phyloP scores from a whole-genome alignment of 1,139 yeast genomes.

The Yamadazyma aaseri region DNA sequence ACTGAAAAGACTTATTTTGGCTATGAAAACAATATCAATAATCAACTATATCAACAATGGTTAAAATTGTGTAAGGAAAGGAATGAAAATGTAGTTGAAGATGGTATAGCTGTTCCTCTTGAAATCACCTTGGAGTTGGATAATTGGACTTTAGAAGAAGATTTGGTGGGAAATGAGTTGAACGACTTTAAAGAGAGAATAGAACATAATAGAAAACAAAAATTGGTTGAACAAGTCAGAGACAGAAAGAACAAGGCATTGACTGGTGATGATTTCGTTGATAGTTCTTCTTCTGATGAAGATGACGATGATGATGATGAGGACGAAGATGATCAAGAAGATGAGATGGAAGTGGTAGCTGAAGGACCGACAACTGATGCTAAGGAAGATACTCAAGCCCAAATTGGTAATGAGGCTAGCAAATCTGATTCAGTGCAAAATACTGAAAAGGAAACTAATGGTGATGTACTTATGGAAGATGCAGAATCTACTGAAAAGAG shows the following conservation, averaged over 20 bases:
- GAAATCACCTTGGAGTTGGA: slow-evolving; percentile 35
- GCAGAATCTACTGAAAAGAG: slow-evolving; percentile 5
- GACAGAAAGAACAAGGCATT: slow-evolving; percentile 56
- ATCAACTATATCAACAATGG: slow-evolving; percentile 59
- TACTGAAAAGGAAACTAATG: slow-evolving; percentile 13
- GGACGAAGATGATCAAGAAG: slow-evolving; percentile 9
- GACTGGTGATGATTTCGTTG: slow-evolving; percentile 39
- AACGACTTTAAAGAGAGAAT: slow-evolving; percentile 46
- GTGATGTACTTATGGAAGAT: slow-evolving; percentile 5
- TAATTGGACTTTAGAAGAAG: slow-evolving; percentile 46
- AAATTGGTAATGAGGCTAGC: slow-evolving; percentile 5
- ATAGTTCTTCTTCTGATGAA: slow-evolving; percentile 39
- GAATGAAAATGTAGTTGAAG: slow-evolving; percentile 44
- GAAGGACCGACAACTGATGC: slow-evolving; percentile 2
- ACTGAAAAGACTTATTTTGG: slow-evolving; percentile 58
- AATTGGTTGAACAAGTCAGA: slow-evolving; percentile 51
- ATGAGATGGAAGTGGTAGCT: slow-evolving; percentile 5
- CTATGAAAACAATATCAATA: slow-evolving; percentile 25
- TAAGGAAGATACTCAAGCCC: slow-evolving; percentile 11
- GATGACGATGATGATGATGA: slow-evolving; percentile 22
- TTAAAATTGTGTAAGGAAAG: slow-evolving; percentile 35
- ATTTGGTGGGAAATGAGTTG: slow-evolving; percentile 50
- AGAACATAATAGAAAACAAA: slow-evolving; percentile 42
- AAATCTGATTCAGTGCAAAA: neutral
- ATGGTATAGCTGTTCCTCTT: slow-evolving; percentile 58